Evolutionary conservation across 2,329 filamentous ascomycete genomes (phyloP).

Genomic region (Fusarium annulatum): DNA sequence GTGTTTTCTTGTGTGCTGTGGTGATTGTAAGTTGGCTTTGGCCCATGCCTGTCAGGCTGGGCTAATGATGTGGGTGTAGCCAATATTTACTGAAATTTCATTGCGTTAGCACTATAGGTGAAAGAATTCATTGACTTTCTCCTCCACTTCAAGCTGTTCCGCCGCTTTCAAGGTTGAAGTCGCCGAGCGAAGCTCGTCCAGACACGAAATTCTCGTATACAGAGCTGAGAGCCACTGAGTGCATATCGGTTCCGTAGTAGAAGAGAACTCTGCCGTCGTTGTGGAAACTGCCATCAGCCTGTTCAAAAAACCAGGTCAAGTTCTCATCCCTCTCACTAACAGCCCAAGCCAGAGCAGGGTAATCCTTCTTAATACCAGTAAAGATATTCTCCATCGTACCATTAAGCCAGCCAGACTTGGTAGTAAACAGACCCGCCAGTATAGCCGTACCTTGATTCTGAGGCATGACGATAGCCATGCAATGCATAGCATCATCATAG

Average conservation of each 20-base stretch:
- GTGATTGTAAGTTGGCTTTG: too few species aligned
- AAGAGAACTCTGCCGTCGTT: not conserved
- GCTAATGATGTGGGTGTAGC: too few species aligned
- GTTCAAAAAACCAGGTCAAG: not conserved
- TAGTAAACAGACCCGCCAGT: not conserved
- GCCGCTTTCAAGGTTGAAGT: not conserved
- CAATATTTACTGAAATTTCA: too few species aligned
- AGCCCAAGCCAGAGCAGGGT: not conserved
- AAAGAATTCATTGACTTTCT: not conserved
- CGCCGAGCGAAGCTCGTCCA: not conserved
- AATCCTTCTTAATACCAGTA: not conserved
- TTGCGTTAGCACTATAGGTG: too few species aligned
- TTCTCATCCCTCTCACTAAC: not conserved
- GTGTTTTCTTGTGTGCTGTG: too few species aligned
- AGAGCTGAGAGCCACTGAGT: not conserved
- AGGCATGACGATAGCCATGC: not conserved
- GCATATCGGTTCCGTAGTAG: not conserved
- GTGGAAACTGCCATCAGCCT: not conserved
- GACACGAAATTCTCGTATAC: not conserved
- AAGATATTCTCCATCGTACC: not conserved
- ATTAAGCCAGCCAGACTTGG: not conserved
- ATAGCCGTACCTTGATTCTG: not conserved
- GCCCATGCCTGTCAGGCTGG: too few species aligned
- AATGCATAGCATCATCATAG: not conserved
- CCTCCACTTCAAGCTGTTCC: not conserved